Conservation (phyloP, 176 grass and related monocot species). For the Oryza punctata region DNA sequence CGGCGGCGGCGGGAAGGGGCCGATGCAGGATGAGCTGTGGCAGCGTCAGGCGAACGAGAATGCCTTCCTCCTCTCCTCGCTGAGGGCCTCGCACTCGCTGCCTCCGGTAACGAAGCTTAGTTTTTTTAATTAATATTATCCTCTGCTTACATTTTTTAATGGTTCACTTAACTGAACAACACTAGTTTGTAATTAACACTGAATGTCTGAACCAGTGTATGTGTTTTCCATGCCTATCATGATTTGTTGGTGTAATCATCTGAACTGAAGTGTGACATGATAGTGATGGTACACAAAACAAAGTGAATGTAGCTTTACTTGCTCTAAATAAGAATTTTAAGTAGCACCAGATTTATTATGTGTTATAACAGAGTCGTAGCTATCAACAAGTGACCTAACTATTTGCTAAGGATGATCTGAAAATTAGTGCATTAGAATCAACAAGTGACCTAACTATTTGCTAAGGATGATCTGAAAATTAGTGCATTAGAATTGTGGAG, state of each 20-base stretch:
- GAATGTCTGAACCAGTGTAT: too few relatives aligned
- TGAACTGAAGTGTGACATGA: neutral
- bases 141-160: too few relatives aligned
- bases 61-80: constrained; percentile 81
- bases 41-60: constrained; percentile 65
- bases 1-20: constrained; percentile 30
- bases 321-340: neutral
- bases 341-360: too few relatives aligned
- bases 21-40: constrained; percentile 51
- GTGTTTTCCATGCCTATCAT: neutral
- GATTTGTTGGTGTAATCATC: neutral
- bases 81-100: constrained; percentile 81
- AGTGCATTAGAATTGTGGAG: constrained; percentile 14
- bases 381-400: too few relatives aligned
- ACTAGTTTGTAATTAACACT: too few relatives aligned
- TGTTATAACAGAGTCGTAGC: too few relatives aligned
- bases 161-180: too few relatives aligned
- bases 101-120: constrained; percentile 52
- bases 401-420: too few relatives aligned
- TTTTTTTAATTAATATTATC: too few relatives aligned
- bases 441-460: too few relatives aligned
- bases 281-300: neutral
- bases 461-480: neutral
- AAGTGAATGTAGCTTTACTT: neutral
- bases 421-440: too few relatives aligned